A percentile compares a stretch with the other conserved stretches of the same genome.
These are phyloP conservation scores for Wickerhamiella galacta DNA, from an alignment of 805 yeast genomes.

Conservation along the genomic window DNA sequence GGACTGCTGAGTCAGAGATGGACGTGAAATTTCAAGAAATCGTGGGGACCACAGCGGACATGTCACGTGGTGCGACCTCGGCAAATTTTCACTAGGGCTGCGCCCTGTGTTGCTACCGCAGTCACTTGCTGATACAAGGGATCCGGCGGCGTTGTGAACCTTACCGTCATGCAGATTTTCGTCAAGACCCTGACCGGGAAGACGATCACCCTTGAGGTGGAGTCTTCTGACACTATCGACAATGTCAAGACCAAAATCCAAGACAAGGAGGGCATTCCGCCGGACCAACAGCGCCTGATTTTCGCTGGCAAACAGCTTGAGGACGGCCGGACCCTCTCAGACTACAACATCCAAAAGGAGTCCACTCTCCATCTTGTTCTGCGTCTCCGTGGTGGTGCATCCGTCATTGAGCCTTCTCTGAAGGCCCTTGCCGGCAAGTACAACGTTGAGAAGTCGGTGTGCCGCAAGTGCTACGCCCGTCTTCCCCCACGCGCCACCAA, in stretches of 20 bases:
- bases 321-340: constrained; percentile 97
- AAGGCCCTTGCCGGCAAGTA: constrained; percentile 98
- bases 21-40: too few relatives aligned
- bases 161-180: constrained; percentile 46
- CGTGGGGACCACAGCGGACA: too few relatives aligned
- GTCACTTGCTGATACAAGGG: too few relatives aligned
- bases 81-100: too few relatives aligned
- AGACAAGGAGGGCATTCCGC: constrained; percentile 99
- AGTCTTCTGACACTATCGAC: constrained; percentile 97
- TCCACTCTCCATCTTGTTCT: constrained; percentile 91
- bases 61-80: too few relatives aligned
- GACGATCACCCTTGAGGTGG: constrained; percentile 96
- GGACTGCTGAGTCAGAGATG: too few relatives aligned
- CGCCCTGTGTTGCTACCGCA: too few relatives aligned
- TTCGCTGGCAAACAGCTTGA: constrained; percentile 99
- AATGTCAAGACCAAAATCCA: constrained; percentile 96
- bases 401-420: constrained; percentile 95
- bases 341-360: constrained; percentile 99
- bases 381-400: constrained; percentile 86
- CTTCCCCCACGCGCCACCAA: constrained; percentile 99
- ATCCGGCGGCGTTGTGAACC: neutral
- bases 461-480: constrained; percentile 99
- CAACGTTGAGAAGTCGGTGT: constrained; percentile 98
- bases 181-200: constrained; percentile 99
- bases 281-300: constrained; percentile 98